These are phyloP conservation scores for Solanum paucissectum DNA, from an alignment of 257 asterid genomes.

Conservation along the genomic window DNA sequence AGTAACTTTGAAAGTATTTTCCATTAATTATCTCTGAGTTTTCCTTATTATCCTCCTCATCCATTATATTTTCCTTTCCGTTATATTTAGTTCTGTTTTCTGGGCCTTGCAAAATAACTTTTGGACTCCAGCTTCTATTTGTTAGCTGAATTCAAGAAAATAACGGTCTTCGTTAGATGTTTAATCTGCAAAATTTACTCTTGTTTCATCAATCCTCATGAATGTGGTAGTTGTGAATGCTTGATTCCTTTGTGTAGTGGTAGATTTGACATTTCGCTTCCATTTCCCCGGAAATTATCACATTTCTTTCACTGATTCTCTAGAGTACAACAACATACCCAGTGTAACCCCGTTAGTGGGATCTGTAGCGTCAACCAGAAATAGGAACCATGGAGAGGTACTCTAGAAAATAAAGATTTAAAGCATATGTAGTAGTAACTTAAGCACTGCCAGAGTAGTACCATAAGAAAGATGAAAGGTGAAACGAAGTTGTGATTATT, in stretches of 20 bases:
- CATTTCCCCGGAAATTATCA: not conserved
- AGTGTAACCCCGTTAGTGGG: not conserved
- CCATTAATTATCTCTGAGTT: not conserved
- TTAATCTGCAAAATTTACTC: not conserved
- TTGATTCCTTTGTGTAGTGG: not conserved
- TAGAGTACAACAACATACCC: not conserved
- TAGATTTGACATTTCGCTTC: not conserved
- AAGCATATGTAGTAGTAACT: not conserved
- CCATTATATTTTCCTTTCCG: not conserved
- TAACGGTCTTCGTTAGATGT: not conserved
- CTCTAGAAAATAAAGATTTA: not conserved
- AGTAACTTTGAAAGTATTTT: not conserved
- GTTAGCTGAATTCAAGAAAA: not conserved
- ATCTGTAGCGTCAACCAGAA: not conserved
- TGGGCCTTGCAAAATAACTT: not conserved
- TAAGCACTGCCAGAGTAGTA: not conserved
- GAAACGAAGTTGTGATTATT: not conserved
- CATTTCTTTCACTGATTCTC: not conserved
- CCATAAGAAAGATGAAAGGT: not conserved
- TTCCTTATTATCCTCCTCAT: not conserved
- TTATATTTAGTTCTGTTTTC: not conserved
- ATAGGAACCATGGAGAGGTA: not conserved
- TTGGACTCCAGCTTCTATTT: not conserved
- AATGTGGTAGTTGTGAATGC: not conserved
- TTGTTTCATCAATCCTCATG: not conserved